Conservation (phyloP, 2,329 filamentous ascomycete species). For the Scytalidium lignicola region DNA sequence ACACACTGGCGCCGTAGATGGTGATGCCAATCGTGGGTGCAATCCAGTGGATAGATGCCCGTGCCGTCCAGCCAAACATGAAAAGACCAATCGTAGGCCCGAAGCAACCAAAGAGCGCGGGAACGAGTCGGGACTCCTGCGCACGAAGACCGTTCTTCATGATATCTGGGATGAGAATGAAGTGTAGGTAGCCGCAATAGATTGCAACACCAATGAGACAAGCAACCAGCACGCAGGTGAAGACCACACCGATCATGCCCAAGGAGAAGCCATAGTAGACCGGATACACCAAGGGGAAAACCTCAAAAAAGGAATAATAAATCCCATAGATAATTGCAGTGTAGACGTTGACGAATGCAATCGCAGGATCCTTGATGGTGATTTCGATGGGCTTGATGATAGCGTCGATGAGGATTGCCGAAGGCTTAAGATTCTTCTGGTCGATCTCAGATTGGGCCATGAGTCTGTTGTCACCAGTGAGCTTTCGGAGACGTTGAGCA, state of each 20-base stretch:
- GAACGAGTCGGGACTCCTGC: slow-evolving; percentile 50
- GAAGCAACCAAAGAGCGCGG: slow-evolving; percentile 47
- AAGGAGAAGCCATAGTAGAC: slow-evolving; percentile 54
- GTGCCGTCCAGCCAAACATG: slow-evolving; percentile 54
- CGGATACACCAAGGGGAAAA: slow-evolving; percentile 60
- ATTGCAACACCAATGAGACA: slow-evolving; percentile 45
- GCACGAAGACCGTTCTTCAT: slow-evolving; percentile 41
- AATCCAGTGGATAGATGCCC: slow-evolving; percentile 48
- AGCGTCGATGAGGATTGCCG: slow-evolving; percentile 45
- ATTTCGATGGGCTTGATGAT: slow-evolving; percentile 58
- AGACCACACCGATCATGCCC: slow-evolving; percentile 54
- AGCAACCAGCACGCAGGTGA: slow-evolving; percentile 54
- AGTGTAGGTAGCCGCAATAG: slow-evolving; percentile 48
- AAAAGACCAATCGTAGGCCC: slow-evolving; percentile 55
- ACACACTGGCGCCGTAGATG: slow-evolving; percentile 46
- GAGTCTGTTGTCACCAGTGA: slow-evolving; percentile 51
- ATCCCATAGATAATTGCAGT: slow-evolving; percentile 57
- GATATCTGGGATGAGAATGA: slow-evolving; percentile 46
- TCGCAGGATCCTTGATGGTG: slow-evolving; percentile 55
- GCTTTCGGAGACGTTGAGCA: slow-evolving; percentile 54
- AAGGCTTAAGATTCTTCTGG: slow-evolving; percentile 46
- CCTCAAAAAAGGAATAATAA: slow-evolving; percentile 60
- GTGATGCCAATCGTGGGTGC: slow-evolving; percentile 51
- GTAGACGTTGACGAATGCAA: slow-evolving; percentile 58
- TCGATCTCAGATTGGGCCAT: slow-evolving; percentile 61